Base-by-base conservation (phyloP, 208 protist genomes). In the Trypanosoma rangeli region DNA sequence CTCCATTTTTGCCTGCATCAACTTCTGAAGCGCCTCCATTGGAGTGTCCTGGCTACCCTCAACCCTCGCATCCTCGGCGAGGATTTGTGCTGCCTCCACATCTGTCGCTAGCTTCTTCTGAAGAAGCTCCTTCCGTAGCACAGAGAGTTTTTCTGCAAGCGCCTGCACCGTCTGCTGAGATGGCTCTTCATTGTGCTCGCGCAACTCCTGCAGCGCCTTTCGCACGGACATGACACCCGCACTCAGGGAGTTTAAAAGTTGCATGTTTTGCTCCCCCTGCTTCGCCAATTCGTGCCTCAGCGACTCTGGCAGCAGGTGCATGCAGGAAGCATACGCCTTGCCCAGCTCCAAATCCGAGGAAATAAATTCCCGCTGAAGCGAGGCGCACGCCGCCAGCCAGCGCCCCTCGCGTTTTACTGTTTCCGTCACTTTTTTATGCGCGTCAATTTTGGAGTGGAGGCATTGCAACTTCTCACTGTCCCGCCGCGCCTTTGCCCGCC, bases 301-400 rank as follows among this genome's bases (percentile, higher is more conserved):
- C n/a, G 33, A 28, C 42, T 76, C 64, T 37, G 63, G 71, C 16
- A 76, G 20, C 4, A 67, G 29, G 20, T 18, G 16, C 16, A 64
- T 24, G 29, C 63, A 71, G 20, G 63, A 65, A 24, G 35, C 48
- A 42, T 42, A 63, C 5, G 71, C 73, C 24, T 82, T 67, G 10
- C 76, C 64, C 57, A 79, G 78, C 13, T 83, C 79, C 48, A 81
- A 73, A 49, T 80, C 73, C 59, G 62, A 86, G 16, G 72, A 74
- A 1, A 69, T 73, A 18, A 37, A 48, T 53, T 71, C 71, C 3
- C 58, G 71, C 9, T 65, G 26, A 24, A 76, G 58, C 7, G 64
- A 48, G 54, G 46, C n/a, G 18, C 22, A 12, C 31, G 65, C 64
- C 9, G 56, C 64, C 3, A 76, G 13, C 71, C 71, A 76, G 18